These are phyloP conservation scores for Paecilomyces formosus DNA, from an alignment of 2,329 filamentous ascomycete genomes.

Conservation along the genomic window DNA sequence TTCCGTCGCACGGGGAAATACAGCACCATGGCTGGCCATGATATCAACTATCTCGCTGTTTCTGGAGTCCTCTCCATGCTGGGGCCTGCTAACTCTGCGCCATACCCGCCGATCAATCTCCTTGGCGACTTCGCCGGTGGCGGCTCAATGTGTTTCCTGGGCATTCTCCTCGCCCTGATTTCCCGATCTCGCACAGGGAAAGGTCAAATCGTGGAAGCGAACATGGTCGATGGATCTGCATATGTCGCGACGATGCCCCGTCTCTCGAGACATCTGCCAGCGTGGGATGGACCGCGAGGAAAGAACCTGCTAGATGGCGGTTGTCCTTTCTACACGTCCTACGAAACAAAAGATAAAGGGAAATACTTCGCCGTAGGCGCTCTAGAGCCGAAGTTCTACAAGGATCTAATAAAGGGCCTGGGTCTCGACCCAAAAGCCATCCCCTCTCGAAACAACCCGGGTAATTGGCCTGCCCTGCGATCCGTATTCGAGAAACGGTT, in stretches of 20 bases:
- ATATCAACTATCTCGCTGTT: slow-evolving; percentile 93
- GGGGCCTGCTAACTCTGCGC: slow-evolving; percentile 61
- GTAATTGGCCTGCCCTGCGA: slow-evolving; percentile 61
- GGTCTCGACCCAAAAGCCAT: slow-evolving; percentile 44
- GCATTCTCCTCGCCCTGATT: slow-evolving; percentile 72
- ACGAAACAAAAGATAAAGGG: slow-evolving; percentile 67
- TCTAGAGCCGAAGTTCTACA: slow-evolving; percentile 81
- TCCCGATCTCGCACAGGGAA: slow-evolving; percentile 55
- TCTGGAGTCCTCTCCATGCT: slow-evolving; percentile 72
- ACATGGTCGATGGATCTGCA: slow-evolving; percentile 87
- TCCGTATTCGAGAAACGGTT: slow-evolving; percentile 57
- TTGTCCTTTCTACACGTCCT: slow-evolving; percentile 82
- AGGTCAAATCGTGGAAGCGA: slow-evolving; percentile 88
- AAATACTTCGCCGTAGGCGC: slow-evolving; percentile 83
- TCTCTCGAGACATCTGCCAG: slow-evolving; percentile 54
- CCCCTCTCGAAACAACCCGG: slow-evolving; percentile 50
- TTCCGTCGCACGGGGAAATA: slow-evolving; percentile 85
- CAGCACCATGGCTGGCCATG: slow-evolving; percentile 81
- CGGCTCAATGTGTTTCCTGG: slow-evolving; percentile 72
- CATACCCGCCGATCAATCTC: slow-evolving; percentile 74
- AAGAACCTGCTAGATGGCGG: slow-evolving; percentile 76
- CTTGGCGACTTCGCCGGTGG: slow-evolving; percentile 89
- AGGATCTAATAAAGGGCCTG: slow-evolving; percentile 58
- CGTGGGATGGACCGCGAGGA: slow-evolving; percentile 60
- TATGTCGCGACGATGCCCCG: slow-evolving; percentile 75